Conservation (phyloP, 208 protist species). For the Zelonia costaricensis region DNA sequence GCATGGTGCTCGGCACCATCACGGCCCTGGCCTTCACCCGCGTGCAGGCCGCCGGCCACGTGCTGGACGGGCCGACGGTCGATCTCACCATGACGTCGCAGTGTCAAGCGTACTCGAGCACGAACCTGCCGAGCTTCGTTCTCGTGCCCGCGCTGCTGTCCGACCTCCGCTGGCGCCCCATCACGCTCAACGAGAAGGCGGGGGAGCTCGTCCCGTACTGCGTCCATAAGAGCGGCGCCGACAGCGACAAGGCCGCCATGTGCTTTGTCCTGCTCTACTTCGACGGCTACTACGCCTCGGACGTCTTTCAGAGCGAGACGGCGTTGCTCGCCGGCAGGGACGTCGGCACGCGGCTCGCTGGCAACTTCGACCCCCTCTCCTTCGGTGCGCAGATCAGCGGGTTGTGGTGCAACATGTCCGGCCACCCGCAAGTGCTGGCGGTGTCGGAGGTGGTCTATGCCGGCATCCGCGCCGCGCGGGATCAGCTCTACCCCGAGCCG, state of each 20-base stretch:
- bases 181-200: constrained; percentile 55
- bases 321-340: constrained; percentile 28
- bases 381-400: constrained; percentile 17
- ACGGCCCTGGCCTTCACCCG: constrained; percentile 72
- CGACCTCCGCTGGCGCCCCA: constrained; percentile 80
- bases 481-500: constrained; percentile 32
- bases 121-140: constrained; percentile 60
- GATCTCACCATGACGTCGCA: constrained; percentile 57
- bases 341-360: constrained; percentile 50
- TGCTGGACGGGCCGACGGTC: constrained; percentile 59
- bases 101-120: constrained; percentile 40
- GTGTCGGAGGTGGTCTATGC: constrained; percentile 44
- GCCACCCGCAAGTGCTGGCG: constrained; percentile 53
- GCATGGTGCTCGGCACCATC: constrained; percentile 68
- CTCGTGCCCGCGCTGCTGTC: constrained; percentile 58
- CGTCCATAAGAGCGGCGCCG: constrained; percentile 4
- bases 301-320: constrained; percentile 56
- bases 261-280: constrained; percentile 83
- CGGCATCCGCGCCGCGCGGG: constrained; percentile 26
- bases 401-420: constrained; percentile 48
- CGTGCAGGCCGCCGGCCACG: constrained; percentile 49
- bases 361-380: constrained; percentile 61
- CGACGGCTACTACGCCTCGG: constrained; percentile 60
- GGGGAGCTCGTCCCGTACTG: constrained; percentile 52
- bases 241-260: constrained; percentile 2